These are phyloP conservation scores for Kazachstania psychrophila DNA, from an alignment of 805 yeast species.

Conservation along the genomic window DNA sequence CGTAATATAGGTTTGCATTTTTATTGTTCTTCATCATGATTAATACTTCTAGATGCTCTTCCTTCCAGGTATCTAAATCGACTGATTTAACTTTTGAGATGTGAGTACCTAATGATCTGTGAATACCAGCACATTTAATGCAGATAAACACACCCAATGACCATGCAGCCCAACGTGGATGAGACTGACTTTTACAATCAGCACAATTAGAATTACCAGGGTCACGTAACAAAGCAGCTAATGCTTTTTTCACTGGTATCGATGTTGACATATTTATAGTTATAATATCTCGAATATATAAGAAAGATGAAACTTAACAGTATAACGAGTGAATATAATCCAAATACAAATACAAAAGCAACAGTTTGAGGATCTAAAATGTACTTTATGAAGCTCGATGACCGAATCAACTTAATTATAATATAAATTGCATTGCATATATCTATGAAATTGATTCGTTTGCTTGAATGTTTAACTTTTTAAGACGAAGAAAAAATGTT, in stretches of 20 bases:
- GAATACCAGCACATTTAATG: slow-evolving; percentile 92
- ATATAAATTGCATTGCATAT: too few species aligned
- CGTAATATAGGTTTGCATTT: slow-evolving; percentile 74
- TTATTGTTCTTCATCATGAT: slow-evolving; percentile 76
- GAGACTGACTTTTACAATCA: slow-evolving; percentile 81
- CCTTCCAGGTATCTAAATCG: slow-evolving; percentile 94
- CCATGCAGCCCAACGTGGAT: slow-evolving; percentile 99
- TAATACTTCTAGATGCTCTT: slow-evolving; percentile 77
- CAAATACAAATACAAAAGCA: too few species aligned
- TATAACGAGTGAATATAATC: too few species aligned
- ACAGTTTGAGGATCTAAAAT: too few species aligned
- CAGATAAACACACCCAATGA: slow-evolving; percentile 87
- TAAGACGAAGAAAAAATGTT: too few species aligned
- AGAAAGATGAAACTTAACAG: too few species aligned
- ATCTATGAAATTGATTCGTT: too few species aligned
- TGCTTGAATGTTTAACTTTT: too few species aligned
- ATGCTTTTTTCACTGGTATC: slow-evolving; percentile 36
- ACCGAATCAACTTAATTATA: too few species aligned
- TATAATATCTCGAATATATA: too few species aligned
- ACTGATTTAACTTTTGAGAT: slow-evolving; percentile 87
- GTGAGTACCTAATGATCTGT: slow-evolving; percentile 91
- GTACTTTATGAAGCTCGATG: too few species aligned
- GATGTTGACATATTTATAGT: slow-evolving; percentile 2
- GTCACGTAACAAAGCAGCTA: slow-evolving; percentile 68
- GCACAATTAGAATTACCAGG: slow-evolving; percentile 74